Evolutionary conservation across 2,329 filamentous ascomycete species (phyloP), one percentile per base, ranked within the genome.

Genomic region (Tolypocladium ophioglossoides): DNA sequence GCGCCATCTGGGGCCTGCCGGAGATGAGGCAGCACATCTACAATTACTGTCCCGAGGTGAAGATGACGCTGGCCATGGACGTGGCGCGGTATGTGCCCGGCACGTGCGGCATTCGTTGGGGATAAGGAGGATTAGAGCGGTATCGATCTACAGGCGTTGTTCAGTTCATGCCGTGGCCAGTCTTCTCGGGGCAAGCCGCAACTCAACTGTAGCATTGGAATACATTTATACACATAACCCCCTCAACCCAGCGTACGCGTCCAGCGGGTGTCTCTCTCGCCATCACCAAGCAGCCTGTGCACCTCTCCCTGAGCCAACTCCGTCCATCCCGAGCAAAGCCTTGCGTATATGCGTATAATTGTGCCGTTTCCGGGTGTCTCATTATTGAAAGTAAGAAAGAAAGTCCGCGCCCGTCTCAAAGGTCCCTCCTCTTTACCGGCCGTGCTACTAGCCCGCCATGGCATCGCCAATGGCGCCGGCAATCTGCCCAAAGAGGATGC

Each of bases 401-500:
- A 32, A n/a, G 27, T 7, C 12, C 18, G 27, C 9, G 18, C 18
- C 27, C 20, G 2, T 4, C 10, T 12, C 16, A 7, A 32, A 1
- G 16, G 1, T 47, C 10, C 16, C 18, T 32, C 44, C 18, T 32
- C 16, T 39, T n/a, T 7, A 2, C 14, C 20, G 9, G 11, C 4
- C 18, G 32, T 51, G 62, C 18, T 20, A 55, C 68, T 63, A 76
- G 53, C 63, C 73, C 38, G 66, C 73, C 52, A 80, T 72, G 49
- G 77, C 74, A 34, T 71, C 73, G 6, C 82, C 79, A 18, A 87
- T 80, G 52, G 77, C 72, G 2, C 80, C 85, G 1, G 80, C 86
- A 59, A 89, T 75, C 70, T 90, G 80, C 22, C 84, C 81, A 70
- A 95, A 95, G 58, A 95, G 72, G 35, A 95, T 80, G 3, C 88